phyloP scores from a whole-genome alignment of 78 protist species.

The Monosiga brevicollis region DNA sequence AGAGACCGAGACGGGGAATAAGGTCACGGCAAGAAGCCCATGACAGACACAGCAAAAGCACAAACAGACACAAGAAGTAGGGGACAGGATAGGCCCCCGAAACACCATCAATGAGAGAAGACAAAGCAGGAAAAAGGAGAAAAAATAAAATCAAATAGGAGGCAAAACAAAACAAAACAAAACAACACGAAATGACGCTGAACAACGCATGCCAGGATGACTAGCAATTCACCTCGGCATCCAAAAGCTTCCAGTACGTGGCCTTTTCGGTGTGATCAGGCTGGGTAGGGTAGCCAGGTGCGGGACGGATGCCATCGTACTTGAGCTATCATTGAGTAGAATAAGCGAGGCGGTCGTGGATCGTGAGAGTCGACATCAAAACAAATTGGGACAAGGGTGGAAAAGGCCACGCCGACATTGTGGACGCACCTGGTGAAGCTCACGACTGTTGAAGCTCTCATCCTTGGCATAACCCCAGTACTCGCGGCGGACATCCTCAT shows the following conservation, averaged over 20 bases:
- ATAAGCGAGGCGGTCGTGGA: neutral
- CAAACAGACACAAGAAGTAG: neutral
- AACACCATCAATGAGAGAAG: neutral
- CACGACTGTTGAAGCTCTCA: slow-evolving; percentile 60
- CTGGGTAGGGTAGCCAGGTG: slow-evolving; percentile 97
- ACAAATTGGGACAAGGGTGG: neutral
- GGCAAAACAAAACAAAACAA: no score
- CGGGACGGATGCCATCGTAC: slow-evolving; percentile 93
- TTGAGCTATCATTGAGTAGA: neutral
- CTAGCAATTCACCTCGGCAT: no score
- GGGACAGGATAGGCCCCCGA: slow-evolving; percentile 18
- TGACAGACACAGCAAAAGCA: neutral
- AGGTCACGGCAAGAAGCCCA: neutral
- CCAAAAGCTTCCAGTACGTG: slow-evolving; percentile 72
- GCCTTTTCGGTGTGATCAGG: slow-evolving; percentile 98
- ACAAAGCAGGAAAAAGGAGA: neutral
- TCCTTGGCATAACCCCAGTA: slow-evolving; percentile 85
- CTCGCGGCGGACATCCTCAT: slow-evolving; percentile 71
- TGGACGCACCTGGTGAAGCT: slow-evolving; percentile 44
- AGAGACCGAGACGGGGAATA: slow-evolving; percentile 10
- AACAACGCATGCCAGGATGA: no score
- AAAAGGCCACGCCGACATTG: neutral
- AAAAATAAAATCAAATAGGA: no score
- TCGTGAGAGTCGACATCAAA: neutral
- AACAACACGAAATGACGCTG: no score